phyloP scores from a whole-genome alignment of 2,329 filamentous ascomycete species.

The Ascochyta clinopodiicola region DNA sequence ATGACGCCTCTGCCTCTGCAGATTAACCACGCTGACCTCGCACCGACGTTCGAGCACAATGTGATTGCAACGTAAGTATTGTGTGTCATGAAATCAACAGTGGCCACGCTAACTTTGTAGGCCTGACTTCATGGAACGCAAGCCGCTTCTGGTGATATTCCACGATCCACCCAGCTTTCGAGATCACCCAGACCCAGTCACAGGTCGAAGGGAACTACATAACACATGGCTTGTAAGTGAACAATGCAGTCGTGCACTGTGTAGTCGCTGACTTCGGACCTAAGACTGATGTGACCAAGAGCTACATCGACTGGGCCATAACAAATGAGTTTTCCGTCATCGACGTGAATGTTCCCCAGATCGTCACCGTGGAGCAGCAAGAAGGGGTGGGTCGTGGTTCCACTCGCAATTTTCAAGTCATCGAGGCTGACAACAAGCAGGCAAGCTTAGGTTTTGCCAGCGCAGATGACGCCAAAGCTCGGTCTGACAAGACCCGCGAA shows the following conservation, averaged over 20 bases:
- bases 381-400: slow-evolving; percentile 58
- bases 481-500: slow-evolving; percentile 64
- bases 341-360: slow-evolving; percentile 87
- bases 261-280: slow-evolving; percentile 50
- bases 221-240: slow-evolving; percentile 84
- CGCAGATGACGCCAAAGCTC: slow-evolving; percentile 56
- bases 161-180: slow-evolving; percentile 74
- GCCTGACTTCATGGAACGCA: slow-evolving; percentile 68
- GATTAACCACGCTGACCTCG: slow-evolving; percentile 75
- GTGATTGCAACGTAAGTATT: slow-evolving; percentile 73
- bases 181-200: slow-evolving; percentile 55
- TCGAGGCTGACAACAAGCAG: slow-evolving; percentile 18
- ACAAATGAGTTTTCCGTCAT: slow-evolving; percentile 81
- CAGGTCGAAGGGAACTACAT: slow-evolving; percentile 77
- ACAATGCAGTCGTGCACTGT: slow-evolving; percentile 37
- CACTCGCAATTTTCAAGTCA: no score
- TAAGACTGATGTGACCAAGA: slow-evolving; percentile 79
- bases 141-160: slow-evolving; percentile 80
- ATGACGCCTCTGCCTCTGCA: slow-evolving; percentile 83
- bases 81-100: not conserved
- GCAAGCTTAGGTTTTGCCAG: slow-evolving; percentile 42
- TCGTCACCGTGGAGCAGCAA: slow-evolving; percentile 62
- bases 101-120: slow-evolving; percentile 44
- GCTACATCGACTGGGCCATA: slow-evolving; percentile 84
- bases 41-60: slow-evolving; percentile 83